These are phyloP conservation scores for Cladobotryum mycophilum DNA, from an alignment of 2,329 filamentous ascomycete species.

Conservation along the genomic window DNA sequence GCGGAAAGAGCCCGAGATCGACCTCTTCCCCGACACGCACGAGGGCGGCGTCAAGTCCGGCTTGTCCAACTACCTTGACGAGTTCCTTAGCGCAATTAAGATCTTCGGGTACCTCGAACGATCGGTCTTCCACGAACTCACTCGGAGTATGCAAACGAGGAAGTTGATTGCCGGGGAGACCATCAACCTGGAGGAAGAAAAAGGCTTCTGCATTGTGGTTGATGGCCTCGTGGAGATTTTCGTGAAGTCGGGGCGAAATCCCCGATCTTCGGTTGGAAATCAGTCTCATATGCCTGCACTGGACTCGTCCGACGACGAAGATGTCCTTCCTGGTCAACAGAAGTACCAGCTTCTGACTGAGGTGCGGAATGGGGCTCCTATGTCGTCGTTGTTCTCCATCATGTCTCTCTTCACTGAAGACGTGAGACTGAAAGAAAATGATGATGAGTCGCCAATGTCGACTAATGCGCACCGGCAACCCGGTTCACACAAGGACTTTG, in stretches of 20 bases:
- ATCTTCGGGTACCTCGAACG: conserved; percentile 96
- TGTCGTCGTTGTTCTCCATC: conserved; percentile 98
- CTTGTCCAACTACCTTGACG: conserved; percentile 91
- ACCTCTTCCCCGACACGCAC: conserved; percentile 88
- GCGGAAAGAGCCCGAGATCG: conserved; percentile 90
- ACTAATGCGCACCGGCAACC: conserved; percentile 26
- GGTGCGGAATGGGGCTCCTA: conserved; percentile 94
- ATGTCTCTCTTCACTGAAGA: conserved; percentile 96
- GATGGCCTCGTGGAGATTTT: conserved; percentile 97
- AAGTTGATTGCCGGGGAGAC: conserved; percentile 96
- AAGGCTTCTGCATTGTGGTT: conserved; percentile 95
- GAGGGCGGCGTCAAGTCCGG: conserved; percentile 87
- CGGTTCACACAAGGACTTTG: conserved; percentile 18
- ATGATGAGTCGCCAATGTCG: conserved; percentile 38
- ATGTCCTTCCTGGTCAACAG: conserved; percentile 61
- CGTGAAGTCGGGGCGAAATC: conserved; percentile 73
- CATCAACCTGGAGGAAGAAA: conserved; percentile 90
- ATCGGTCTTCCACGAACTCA: conserved; percentile 95
- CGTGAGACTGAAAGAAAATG: conserved; percentile 70
- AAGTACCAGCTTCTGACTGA: conserved; percentile 94
- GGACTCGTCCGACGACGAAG: conserved; percentile 59
- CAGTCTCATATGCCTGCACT: conserved; percentile 19
- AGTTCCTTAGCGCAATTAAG: conserved; percentile 97
- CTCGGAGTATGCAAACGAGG: conserved; percentile 93
- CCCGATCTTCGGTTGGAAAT: conserved; percentile 27